phyloP scores from a whole-genome alignment of 2,329 filamentous ascomycete genomes.

The Trichoderma polysporum region DNA sequence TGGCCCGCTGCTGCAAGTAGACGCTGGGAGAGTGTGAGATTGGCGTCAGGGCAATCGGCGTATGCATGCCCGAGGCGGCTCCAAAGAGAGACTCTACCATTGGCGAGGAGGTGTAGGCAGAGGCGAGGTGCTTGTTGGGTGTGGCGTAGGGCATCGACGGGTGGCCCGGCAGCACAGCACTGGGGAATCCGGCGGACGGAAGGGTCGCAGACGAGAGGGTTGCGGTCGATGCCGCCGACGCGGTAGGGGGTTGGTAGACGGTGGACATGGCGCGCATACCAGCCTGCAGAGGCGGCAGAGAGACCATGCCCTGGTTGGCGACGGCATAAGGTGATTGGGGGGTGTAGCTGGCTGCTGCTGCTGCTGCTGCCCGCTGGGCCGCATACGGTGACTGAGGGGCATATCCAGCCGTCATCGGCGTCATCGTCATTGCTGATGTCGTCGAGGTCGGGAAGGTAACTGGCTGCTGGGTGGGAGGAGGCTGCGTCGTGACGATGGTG shows the following conservation, averaged over 20 bases:
- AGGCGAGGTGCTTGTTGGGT: slow-evolving; percentile 50
- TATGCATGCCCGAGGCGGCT: slow-evolving; percentile 52
- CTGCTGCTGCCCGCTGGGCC: slow-evolving; percentile 1
- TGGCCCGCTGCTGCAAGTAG: slow-evolving; percentile 83
- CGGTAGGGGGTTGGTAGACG: slow-evolving; percentile 58
- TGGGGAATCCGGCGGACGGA: slow-evolving; percentile 29
- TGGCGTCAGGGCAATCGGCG: slow-evolving; percentile 59
- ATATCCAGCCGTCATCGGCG: background rate
- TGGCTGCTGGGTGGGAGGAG: slow-evolving; percentile 25
- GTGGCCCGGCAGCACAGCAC: slow-evolving; percentile 28
- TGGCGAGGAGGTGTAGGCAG: slow-evolving; percentile 60
- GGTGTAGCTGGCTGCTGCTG: slow-evolving; percentile 40
- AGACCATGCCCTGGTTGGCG: slow-evolving; percentile 41
- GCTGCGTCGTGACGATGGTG: slow-evolving; percentile 57
- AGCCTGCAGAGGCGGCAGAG: slow-evolving; percentile 62
- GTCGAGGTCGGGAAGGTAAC: slow-evolving; percentile 32
- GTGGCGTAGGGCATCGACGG: slow-evolving; percentile 46
- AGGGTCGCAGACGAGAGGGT: slow-evolving; percentile 27
- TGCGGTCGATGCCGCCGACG: slow-evolving; percentile 28
- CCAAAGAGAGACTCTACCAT: slow-evolving; percentile 59
- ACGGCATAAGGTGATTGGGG: slow-evolving; percentile 40
- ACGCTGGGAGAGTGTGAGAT: slow-evolving; percentile 81
- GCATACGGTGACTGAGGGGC: slow-evolving; percentile 13
- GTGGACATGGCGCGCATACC: slow-evolving; percentile 72
- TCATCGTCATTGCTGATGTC: background rate